Evolutionary conservation across 345 rosid species (phyloP).

Genomic region (Clausena lansium): DNA sequence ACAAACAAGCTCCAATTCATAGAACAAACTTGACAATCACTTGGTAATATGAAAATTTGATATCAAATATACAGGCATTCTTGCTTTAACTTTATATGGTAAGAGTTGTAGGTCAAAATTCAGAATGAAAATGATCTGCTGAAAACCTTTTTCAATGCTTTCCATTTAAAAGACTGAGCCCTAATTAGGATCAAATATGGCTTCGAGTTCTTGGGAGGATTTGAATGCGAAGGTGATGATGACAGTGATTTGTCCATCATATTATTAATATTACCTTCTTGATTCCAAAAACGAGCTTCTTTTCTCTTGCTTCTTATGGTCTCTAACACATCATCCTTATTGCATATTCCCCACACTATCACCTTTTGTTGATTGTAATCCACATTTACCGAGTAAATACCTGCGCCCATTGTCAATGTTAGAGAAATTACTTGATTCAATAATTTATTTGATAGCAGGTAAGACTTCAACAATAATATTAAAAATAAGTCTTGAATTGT

Average conservation of each 20-base stretch:
- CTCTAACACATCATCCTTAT: slow-evolving; percentile 60
- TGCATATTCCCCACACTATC: slow-evolving; percentile 91
- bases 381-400: slow-evolving; percentile 73
- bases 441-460: no score
- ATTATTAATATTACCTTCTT: slow-evolving; percentile 35
- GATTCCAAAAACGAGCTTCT: slow-evolving; percentile 75
- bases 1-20: no score
- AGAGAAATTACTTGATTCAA: no score
- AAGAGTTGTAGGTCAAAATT: not conserved
- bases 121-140: slow-evolving; percentile 59
- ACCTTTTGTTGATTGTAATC: slow-evolving; percentile 72
- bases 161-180: slow-evolving; percentile 58
- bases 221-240: slow-evolving; percentile 8
- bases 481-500: no score
- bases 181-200: slow-evolving; percentile 41
- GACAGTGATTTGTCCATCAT: slow-evolving; percentile 22
- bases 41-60: no score
- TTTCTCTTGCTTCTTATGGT: slow-evolving; percentile 69
- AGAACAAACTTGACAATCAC: no score
- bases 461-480: no score
- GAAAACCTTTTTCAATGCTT: slow-evolving; percentile 61
- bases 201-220: not conserved
- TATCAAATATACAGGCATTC: not conserved
- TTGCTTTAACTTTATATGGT: not conserved
- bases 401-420: slow-evolving; percentile 29